Conservation (phyloP, 2,329 filamentous ascomycete genomes). For the Nectriaceae sp. region DNA sequence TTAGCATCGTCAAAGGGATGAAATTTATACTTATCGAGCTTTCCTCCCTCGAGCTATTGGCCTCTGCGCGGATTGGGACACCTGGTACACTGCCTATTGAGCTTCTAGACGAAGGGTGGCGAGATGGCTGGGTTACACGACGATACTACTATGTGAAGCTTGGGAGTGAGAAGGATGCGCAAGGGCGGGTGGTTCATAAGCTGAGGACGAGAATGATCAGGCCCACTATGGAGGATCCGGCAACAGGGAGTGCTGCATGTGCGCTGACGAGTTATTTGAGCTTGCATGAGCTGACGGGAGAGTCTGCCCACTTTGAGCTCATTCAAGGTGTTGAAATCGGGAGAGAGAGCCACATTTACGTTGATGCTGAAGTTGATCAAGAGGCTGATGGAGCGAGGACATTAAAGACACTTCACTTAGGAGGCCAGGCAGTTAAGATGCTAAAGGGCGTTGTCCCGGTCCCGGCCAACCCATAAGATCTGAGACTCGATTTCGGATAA, state of each 20-base stretch:
- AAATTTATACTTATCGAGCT: conserved; percentile 67
- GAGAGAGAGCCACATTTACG: conserved; percentile 50
- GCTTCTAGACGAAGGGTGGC: conserved; percentile 55
- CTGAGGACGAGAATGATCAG: conserved; percentile 63
- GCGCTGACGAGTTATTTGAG: conserved; percentile 57
- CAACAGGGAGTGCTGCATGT: conserved; percentile 63
- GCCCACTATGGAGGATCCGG: conserved; percentile 54
- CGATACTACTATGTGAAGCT: conserved; percentile 60
- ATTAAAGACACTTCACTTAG: conserved; percentile 10
- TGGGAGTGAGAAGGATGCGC: conserved; percentile 20
- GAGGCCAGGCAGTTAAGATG: conserved; percentile 9
- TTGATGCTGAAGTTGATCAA: conserved; percentile 39
- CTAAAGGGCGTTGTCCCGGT: too few relatives aligned
- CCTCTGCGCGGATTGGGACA: conserved; percentile 35
- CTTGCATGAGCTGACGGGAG: conserved; percentile 32
- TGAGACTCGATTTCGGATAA: too few relatives aligned
- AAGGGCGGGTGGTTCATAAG: conserved; percentile 25
- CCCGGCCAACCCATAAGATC: too few relatives aligned
- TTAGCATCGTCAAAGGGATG: conserved; percentile 73
- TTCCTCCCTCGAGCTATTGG: conserved; percentile 59
- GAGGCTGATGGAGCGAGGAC: not conserved
- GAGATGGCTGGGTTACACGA: conserved; percentile 48
- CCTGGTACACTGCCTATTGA: conserved; percentile 33
- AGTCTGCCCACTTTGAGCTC: conserved; percentile 46
- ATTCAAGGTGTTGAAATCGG: conserved; percentile 71